Percentiles rank a stretch among this genome's conserved stretches.
Conservation (phyloP, 768 basidiomycete species). For the Calocybe cyanea region DNA sequence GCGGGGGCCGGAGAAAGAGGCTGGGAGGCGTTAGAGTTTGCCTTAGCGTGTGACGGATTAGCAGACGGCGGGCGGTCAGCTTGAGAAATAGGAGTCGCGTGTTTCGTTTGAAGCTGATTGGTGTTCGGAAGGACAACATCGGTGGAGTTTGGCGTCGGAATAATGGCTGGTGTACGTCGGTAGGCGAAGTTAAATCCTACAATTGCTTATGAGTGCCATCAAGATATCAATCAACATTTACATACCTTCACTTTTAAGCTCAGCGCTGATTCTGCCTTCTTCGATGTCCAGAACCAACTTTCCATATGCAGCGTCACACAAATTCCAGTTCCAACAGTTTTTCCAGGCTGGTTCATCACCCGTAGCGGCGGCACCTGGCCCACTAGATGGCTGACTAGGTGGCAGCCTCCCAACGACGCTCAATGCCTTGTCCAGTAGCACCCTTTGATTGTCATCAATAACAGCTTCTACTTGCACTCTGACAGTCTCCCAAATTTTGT, state of each 20-base stretch:
- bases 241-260: conserved; percentile 87
- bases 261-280: conserved; percentile 88
- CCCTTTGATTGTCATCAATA: conserved; percentile 86
- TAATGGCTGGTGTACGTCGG: conserved; percentile 64
- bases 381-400: conserved; percentile 39
- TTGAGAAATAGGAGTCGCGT: conserved; percentile 32
- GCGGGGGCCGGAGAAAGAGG: conserved; percentile 35
- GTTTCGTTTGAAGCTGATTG: conserved; percentile 34
- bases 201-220: conserved; percentile 2
- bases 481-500: conserved; percentile 93
- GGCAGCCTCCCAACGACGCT: conserved; percentile 83
- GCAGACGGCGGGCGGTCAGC: conserved; percentile 22
- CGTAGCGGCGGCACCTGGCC: conserved; percentile 45
- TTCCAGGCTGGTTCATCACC: conserved; percentile 96
- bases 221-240: conserved; percentile 12
- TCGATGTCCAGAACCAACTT: conserved; percentile 84
- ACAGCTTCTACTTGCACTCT: conserved; percentile 87
- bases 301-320: conserved; percentile 94
- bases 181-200: conserved; percentile 93
- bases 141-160: conserved; percentile 56
- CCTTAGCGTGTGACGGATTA: conserved; percentile 22
- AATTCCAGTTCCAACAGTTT: conserved; percentile 99
- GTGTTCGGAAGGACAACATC: conserved; percentile 45
- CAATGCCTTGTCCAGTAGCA: conserved; percentile 85
- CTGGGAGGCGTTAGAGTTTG: conserved; percentile 30